A percentile compares a stretch with the other conserved stretches of the same genome.
phyloP scores from a whole-genome alignment of 2,329 filamentous ascomycete species.

The Xylaria hypoxylon region DNA sequence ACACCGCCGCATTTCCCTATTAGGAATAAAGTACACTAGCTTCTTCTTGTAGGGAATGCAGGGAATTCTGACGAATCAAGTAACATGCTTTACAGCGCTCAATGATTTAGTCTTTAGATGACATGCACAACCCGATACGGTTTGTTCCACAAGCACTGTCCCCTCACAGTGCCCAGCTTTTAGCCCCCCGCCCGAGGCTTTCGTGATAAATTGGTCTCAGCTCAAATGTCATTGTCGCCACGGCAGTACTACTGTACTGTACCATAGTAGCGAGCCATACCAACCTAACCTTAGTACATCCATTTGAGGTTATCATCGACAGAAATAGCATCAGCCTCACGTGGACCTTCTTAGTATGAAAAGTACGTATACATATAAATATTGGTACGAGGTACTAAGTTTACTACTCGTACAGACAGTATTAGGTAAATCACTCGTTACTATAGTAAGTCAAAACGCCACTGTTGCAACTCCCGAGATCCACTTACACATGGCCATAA shows the following conservation, averaged over 20 bases:
- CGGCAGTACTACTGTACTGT: too few relatives aligned
- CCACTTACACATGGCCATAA: slow-evolving; percentile 32
- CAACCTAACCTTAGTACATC: neutral
- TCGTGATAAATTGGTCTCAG: too few relatives aligned
- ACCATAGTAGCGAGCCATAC: too few relatives aligned
- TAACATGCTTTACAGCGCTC: slow-evolving; percentile 24
- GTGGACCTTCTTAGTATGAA: neutral
- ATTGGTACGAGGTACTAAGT: too few relatives aligned
- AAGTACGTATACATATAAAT: too few relatives aligned
- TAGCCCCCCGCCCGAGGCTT: neutral
- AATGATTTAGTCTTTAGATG: neutral
- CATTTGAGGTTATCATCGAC: neutral
- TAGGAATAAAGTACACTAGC: slow-evolving; percentile 13
- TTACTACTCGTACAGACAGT: too few relatives aligned
- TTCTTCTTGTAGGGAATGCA: slow-evolving; percentile 24
- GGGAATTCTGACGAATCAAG: slow-evolving; percentile 19
- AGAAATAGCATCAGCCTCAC: slow-evolving; percentile 16
- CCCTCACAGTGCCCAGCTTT: slow-evolving; percentile 1
- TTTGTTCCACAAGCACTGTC: neutral
- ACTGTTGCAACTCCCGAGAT: slow-evolving; percentile 22
- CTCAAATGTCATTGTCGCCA: too few relatives aligned
- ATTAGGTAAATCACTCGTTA: slow-evolving; percentile 20
- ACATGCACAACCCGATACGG: neutral
- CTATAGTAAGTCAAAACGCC: slow-evolving; percentile 4
- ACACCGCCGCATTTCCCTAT: slow-evolving; percentile 23